Base-by-base conservation (phyloP, 768 basidiomycete species). In the Pholiota microspora region DNA sequence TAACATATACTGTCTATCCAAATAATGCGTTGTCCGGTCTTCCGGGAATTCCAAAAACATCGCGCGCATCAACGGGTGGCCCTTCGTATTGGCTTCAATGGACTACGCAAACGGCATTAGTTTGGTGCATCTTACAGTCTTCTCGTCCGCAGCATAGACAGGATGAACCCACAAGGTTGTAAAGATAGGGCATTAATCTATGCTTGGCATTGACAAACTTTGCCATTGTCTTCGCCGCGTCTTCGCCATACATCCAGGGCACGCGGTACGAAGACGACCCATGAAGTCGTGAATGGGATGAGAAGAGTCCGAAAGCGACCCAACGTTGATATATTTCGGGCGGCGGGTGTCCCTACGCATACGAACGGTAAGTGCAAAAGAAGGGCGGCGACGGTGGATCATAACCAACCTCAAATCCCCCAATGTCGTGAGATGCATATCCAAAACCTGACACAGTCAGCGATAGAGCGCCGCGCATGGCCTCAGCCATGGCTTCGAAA, bases 401-500 rank as follows among this genome's bases (percentile, higher is more conserved):
- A 49, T 9, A 15, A 59, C 73, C 42, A 44, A 79, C 82, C 73
- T 89, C 87, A 59, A 88, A 90, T 1, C 88, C 88, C 23, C 87
- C 88, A 52, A 91, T 88, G 63, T 91, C 88, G 66, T 88, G 86
- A 15, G 84, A 84, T 6, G 85, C 80, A 68, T 82, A 89, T 0
- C 79, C 85, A 60, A 88, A 91, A 1, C 88, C 87, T 27, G 86
- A 87, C 4, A 77, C 55, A 1, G 84, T 85, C 51, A 89, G 67
- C 34, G 83, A 84, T n/a, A 91, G 69, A 15, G 75, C 74, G 8
- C 88, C 88, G 4, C 87, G 77, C 49, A 89, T 69, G 1, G 85
- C 81, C 67, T 91, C 87, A 0, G 84, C 85, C 87, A 91, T 89
- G 3, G 86, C 88, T 64, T 87, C 85, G 71, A 80, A 89, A 1